phyloP scores from a whole-genome alignment of 2,329 filamentous ascomycete genomes.

The Didymellaceae sp. region DNA sequence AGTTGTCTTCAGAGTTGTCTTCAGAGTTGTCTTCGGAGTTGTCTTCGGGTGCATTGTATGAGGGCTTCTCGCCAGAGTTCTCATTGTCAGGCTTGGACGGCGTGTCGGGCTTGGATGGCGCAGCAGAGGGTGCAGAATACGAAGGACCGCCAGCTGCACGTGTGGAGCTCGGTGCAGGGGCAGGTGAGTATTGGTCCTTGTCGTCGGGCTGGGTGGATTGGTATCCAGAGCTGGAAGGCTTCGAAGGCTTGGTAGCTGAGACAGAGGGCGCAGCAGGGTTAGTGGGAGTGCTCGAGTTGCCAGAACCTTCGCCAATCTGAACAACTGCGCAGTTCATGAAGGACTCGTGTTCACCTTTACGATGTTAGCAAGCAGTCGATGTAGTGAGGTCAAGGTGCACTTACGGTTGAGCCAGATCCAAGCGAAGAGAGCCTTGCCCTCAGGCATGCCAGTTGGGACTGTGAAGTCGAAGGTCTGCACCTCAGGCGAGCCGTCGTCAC shows the following conservation, averaged over 20 bases:
- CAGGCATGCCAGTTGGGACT: slow-evolving; percentile 52
- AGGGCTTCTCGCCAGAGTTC: slow-evolving; percentile 5
- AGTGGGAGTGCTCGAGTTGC: slow-evolving; percentile 22
- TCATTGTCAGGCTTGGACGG: slow-evolving; percentile 7
- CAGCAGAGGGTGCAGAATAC: slow-evolving; percentile 6
- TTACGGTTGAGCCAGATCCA: slow-evolving; percentile 57
- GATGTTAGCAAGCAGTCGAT: not conserved
- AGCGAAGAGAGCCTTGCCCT: slow-evolving; percentile 53
- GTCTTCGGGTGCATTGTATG: slow-evolving; percentile 11
- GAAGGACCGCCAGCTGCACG: slow-evolving; percentile 8
- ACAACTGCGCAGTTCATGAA: slow-evolving; percentile 56
- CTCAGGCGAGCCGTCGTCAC: slow-evolving; percentile 45
- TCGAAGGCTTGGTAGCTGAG: slow-evolving; percentile 21
- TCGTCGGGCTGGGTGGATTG: slow-evolving; percentile 16
- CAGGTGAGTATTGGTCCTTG: slow-evolving; percentile 5
- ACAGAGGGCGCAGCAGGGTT: slow-evolving; percentile 19
- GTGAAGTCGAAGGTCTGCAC: slow-evolving; percentile 55
- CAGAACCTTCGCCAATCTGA: slow-evolving; percentile 45
- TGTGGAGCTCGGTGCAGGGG: slow-evolving; percentile 9
- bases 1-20: slow-evolving; percentile 14
- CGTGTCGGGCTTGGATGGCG: slow-evolving; percentile 7
- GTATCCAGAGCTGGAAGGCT: slow-evolving; percentile 18
- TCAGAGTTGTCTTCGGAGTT: slow-evolving; percentile 14
- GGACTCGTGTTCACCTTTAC: slow-evolving; percentile 49
- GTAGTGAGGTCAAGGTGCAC: not conserved